Evolutionary conservation across 2,329 filamentous ascomycete species (phyloP), one percentile per base, ranked within the genome.

Genomic region (Penicillium palitans): DNA sequence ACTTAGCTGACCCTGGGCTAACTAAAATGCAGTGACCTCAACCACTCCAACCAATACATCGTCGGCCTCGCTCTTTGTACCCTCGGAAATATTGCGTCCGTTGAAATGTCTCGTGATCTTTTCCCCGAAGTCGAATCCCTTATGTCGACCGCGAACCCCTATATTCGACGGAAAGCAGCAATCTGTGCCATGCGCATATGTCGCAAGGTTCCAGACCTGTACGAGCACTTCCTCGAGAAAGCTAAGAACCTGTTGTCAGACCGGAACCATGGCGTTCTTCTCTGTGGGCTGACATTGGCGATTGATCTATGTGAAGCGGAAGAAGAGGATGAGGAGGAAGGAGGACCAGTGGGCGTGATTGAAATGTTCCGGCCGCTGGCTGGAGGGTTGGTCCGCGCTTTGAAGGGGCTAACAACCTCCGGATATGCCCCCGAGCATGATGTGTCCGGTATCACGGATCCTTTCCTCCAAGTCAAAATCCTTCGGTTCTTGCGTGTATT

Each of bases 101-200:
- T 98, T 70, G 95, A 99, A 76, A 99, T 99, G 95, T 96, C 95
- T 19, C 85, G 95, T 81, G 95, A 99, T 78, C 81, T 99, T 21
- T 99, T 99, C 76, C 86, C 92, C 66, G 93, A 99, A 82, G 90
- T 99, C 74, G 96, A 99, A 77, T 90, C 85, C 61, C 87, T 98
- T 49, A 81, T 99, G 64, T 90, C 92, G 42, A 97, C 93, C 49
- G 89, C 92, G 53, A 99, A 99, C 75, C 95, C 95, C n/a, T 99
- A 99, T 74, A 97, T 99, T 72, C 86, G 95, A 68, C 87, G 95
- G 68, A 99, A 99, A 81, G 95, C 95, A 19, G 95, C 95, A 4
- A 84, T 99, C n/a, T 99, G 95, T 78, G 95, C 95, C 51, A 99
- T 99, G 95, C 87, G 93, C 66, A 97, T 99, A 82, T 97, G 93